Evolutionary conservation across 2,329 filamentous ascomycete genomes (phyloP), one percentile per base, ranked within the genome.

Genomic region (Apiospora pterosperma): DNA sequence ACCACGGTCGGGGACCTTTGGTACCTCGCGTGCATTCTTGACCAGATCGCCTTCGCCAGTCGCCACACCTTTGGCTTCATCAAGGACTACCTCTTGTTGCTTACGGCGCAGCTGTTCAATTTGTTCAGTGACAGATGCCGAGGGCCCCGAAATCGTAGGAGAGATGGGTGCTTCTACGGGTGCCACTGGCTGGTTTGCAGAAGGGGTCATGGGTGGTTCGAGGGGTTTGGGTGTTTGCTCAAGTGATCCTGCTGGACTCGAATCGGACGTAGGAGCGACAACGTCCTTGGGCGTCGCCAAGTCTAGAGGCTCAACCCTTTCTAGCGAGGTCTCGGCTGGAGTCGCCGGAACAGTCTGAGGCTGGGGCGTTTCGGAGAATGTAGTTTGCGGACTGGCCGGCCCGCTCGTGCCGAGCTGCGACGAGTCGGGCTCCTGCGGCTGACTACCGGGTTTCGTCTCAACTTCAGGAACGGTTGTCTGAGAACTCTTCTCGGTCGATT

Each of bases 251-350:
- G 34, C 58, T 23, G 23, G 65, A 65, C 28, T 74, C 72, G 4
- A 70, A 61, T 3, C 71, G 68, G 25, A 60, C 16, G 58, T 10
- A 60, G 58, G 34, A 38, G 58, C 19, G 3, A 68, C 67, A 4
- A 77, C 76, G 1, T 78, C 77, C 60, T 71, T 73, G 1, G 77
- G 74, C 3, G 77, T 79, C 6, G 83, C 83, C 19, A 86, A 73
- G 65, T 87, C 84, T 5, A 86, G 71, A 2, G 82, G 80, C 59
- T 84, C 82, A 1, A 84, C 79, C 64, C 80, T 77, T 23, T 83
- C 81, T 2, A 84, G 74, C n/a, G 75, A 74, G 3, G 69, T 74
- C 59, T 79, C 76, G 4, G 73, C 71, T 6, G 75, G 66, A 5
- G 72, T 39, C 1, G 36, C 36, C 34, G 58, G 48, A 38, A 10